Conservation (phyloP, 2,329 filamentous ascomycete species). For the Diatrype stigma region DNA sequence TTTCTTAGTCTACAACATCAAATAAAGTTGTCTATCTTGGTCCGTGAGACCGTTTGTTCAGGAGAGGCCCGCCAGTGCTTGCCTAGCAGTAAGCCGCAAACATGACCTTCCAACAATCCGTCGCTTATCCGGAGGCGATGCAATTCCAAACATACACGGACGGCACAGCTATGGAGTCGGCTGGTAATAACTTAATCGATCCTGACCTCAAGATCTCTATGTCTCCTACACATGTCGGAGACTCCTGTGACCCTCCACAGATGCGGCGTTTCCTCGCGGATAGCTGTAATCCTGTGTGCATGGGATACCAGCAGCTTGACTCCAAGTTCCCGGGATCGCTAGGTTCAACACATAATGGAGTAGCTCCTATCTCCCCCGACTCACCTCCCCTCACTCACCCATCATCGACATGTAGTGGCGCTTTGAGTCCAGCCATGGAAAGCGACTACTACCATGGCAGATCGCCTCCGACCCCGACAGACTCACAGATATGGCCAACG, state of each 20-base stretch:
- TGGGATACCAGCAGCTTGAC: constrained; percentile 15
- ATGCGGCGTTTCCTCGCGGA: constrained; percentile 28
- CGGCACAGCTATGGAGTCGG: constrained; percentile 7
- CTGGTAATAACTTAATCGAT: constrained; percentile 19
- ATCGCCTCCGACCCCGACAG: constrained; percentile 35
- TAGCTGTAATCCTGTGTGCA: constrained; percentile 20
- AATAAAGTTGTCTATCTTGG: neutral
- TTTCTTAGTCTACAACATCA: neutral
- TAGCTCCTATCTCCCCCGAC: constrained; percentile 15
- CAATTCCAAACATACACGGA: constrained; percentile 9
- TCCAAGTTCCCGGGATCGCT: constrained; percentile 12
- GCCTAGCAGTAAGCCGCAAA: neutral
- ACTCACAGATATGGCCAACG: constrained; percentile 28
- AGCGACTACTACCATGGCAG: constrained; percentile 31
- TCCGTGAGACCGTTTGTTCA: neutral
- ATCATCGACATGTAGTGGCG: constrained; percentile 33
- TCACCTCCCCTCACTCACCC: constrained; percentile 36
- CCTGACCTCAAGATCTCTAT: constrained; percentile 20
- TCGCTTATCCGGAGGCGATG: constrained; percentile 12
- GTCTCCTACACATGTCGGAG: constrained; percentile 10
- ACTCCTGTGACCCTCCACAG: constrained; percentile 17
- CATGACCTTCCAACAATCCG: constrained; percentile 16
- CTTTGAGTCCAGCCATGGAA: constrained; percentile 35
- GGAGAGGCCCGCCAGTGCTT: neutral
- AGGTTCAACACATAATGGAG: constrained; percentile 8